A percentile compares a stretch with the other conserved stretches of the same genome.
Evolutionary conservation across 2,329 filamentous ascomycete genomes (phyloP).

Genomic region (Cladosporium halotolerans): DNA sequence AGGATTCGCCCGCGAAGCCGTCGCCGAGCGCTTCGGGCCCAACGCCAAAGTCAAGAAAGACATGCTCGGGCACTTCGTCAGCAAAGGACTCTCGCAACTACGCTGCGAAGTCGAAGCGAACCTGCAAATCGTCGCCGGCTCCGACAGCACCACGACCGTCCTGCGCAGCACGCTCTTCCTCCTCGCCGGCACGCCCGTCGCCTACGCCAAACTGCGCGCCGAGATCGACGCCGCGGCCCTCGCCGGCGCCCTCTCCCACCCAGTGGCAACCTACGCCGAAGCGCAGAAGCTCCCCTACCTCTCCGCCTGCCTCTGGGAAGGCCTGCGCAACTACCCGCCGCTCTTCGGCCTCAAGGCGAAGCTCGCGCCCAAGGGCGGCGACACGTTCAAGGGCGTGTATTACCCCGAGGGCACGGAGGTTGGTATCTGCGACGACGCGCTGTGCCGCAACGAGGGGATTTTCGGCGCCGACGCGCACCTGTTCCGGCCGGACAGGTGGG

Average conservation of each 20-base stretch:
- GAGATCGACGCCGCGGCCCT: conserved; percentile 39
- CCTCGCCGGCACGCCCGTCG: conserved; percentile 41
- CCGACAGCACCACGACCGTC: conserved; percentile 50
- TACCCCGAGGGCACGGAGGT: conserved; percentile 45
- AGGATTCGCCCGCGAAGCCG: conserved; percentile 21
- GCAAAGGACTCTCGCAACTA: conserved; percentile 34
- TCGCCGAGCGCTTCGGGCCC: conserved; percentile 22
- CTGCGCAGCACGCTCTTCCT: conserved; percentile 47
- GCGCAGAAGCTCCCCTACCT: conserved; percentile 26
- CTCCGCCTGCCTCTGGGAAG: conserved; percentile 27
- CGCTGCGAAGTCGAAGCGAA: conserved; percentile 36
- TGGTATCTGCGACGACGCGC: conserved; percentile 38
- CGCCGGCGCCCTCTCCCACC: conserved; percentile 7
- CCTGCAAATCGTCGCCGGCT: conserved; percentile 45
- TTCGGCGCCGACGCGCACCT: conserved; percentile 37
- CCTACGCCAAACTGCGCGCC: conserved; percentile 39
- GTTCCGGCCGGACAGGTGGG: conserved; percentile 47
- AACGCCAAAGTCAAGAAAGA: conserved; percentile 33
- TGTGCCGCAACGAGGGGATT: conserved; percentile 34
- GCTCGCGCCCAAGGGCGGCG: conserved; percentile 21
- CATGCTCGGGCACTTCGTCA: conserved; percentile 47
- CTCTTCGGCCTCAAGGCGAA: conserved; percentile 25
- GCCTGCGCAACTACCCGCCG: conserved; percentile 26
- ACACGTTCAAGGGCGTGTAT: conserved; percentile 31
- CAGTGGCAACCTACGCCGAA: conserved; percentile 21